Evolutionary conservation across 2,329 filamentous ascomycete genomes (phyloP), one percentile per base, ranked within the genome.

Genomic region (Myotisia sp.): DNA sequence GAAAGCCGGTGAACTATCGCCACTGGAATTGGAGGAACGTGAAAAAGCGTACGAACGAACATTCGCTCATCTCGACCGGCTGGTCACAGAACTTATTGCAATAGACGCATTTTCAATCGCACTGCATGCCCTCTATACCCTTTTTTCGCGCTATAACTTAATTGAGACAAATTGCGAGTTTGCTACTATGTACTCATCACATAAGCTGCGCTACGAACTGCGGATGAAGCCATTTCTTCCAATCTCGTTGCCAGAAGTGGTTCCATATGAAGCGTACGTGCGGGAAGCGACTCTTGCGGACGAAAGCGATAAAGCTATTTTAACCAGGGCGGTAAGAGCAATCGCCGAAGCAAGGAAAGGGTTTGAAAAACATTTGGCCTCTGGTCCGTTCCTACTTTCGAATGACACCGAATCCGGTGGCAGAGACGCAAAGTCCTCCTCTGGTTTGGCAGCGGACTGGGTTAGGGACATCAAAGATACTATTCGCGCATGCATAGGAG

Each of bases 141-240:
- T 75, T 1, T 62, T 90, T 1, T 53, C 64, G 18, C 75, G 79
- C 6, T 63, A 79, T 5, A 44, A 51, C 1, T 47, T 70, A 19
- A 46, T 66, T 4, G 56, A 56, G 2, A 54, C 17, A 50, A 75
- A 40, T 44, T 84, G 45, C 57, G 63, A 33, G 37, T 58, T 0
- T 70, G 65, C 4, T 54, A 55, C 0, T 62, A 75, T 78, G 0
- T 92, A 85, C 51, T 72, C 75, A 37, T 71, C 69, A 10, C 70
- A 79, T 37, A 57, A 65, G 20, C 60, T 85, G 3, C 74, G 83
- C 8, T 86, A 90, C 53, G 79, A 90, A 44, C 60, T 92, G 6
- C 79, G 86, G 38, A 90, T 92, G 82, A 81, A 79, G 47, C 82
- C 84, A 0, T 93, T 92, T 48, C 63, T 77, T 1, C 53, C 62